These are phyloP conservation scores for Cercis canadensis DNA, from an alignment of 306 rosid genomes.

Conservation along the genomic window DNA sequence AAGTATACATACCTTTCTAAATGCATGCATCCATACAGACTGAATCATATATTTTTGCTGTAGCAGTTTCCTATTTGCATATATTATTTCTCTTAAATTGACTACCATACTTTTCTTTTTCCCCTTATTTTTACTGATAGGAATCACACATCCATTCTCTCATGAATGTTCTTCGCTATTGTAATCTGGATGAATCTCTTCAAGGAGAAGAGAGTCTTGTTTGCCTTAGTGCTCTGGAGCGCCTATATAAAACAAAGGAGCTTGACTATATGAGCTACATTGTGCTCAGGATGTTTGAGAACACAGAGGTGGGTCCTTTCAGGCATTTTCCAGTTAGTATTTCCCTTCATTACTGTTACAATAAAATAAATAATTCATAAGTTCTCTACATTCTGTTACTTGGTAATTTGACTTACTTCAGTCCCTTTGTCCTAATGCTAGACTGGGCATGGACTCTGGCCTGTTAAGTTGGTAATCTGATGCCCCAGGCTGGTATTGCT, in stretches of 20 bases:
- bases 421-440: constrained; percentile 11
- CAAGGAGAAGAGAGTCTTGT: constrained; percentile 85
- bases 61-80: not conserved
- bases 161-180: constrained; percentile 94
- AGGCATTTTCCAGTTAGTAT: constrained; percentile 8
- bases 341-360: constrained; percentile 22
- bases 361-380: not conserved
- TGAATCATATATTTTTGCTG: not conserved
- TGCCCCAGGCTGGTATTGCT: not conserved
- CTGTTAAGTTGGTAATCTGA: not conserved
- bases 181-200: constrained; percentile 96
- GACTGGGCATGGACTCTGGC: too few species aligned
- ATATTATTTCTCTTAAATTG: constrained; percentile 2
- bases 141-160: constrained; percentile 98
- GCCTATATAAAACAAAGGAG: constrained; percentile 79
- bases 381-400: constrained; percentile 25
- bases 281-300: constrained; percentile 93
- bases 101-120: constrained; percentile 9
- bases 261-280: constrained; percentile 97
- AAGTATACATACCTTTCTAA: constrained; percentile 10
- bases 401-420: constrained; percentile 23
- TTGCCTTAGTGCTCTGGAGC: constrained; percentile 66
- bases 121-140: constrained; percentile 50
- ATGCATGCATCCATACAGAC: constrained; percentile 14
- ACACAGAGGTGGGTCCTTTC: constrained; percentile 72